Conservation (phyloP, 257 asterid genomes). For the Nicotiana undulata region DNA sequence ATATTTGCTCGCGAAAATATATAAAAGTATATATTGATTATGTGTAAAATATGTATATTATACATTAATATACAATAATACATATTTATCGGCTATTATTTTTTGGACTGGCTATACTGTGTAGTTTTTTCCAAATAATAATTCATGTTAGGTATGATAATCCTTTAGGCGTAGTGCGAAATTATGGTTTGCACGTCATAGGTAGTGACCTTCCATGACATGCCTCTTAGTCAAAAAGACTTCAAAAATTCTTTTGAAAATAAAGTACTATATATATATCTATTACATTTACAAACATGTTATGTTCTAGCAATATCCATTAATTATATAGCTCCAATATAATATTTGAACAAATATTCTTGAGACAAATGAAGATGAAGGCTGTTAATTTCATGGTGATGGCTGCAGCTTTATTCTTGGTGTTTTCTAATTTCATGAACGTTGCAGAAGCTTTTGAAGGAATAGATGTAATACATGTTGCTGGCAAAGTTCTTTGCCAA, state of each 20-base stretch:
- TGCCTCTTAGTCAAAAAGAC: neutral
- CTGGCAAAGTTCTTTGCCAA: slow-evolving; percentile 83
- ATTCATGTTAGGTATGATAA: neutral
- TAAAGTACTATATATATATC: neutral
- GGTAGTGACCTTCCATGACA: slow-evolving; percentile 19
- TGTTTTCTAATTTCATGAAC: neutral
- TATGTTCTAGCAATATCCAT: neutral
- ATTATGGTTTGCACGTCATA: slow-evolving; percentile 29
- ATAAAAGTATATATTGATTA: no score
- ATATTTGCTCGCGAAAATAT: no score
- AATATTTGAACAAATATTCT: neutral
- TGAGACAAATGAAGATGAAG: slow-evolving; percentile 1
- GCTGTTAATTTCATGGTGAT: slow-evolving; percentile 1
- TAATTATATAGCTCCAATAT: neutral
- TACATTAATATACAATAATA: no score
- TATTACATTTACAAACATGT: neutral
- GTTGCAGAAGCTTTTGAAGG: slow-evolving; percentile 13
- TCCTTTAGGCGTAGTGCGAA: neutral
- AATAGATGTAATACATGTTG: slow-evolving; percentile 38
- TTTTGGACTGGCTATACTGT: no score
- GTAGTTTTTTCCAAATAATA: no score
- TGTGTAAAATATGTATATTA: no score
- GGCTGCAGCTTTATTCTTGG: slow-evolving; percentile 8
- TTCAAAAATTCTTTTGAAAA: neutral
- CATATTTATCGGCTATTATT: no score